Base-by-base conservation (phyloP, 2,329 filamentous ascomycete species). In the Colletotrichum sp. region DNA sequence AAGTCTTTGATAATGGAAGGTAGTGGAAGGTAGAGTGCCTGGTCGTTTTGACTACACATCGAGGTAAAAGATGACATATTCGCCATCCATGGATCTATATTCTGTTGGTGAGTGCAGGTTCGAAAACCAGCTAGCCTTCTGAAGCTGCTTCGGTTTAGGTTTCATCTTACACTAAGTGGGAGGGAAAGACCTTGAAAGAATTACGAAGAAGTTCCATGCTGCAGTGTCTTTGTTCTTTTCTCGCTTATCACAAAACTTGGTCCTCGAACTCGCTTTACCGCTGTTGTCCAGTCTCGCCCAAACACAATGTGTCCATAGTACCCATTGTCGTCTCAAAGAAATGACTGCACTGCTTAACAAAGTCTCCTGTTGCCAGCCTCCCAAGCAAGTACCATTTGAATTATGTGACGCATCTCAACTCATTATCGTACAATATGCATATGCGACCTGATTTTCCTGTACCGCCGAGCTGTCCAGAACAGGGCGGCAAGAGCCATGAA, bases 381-480 rank as follows among this genome's bases (percentile, higher is more conserved):
- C 10, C 44, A 49, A 49, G 0, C n/a, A 49, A 21, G 18, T 13
- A 13, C 18, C 5, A 21, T 49, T n/a, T 13, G 0, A 13, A 8
- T 13, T 5, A 21, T 52, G 6, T 52, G n/a, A 52, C n/a, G 12
- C 10, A 13, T 52, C 44, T 52, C 44, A 21, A 52, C 5, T 34
- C 12, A 1, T 34, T 32, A 62, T 62, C 32, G 64, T 16, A 34
- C 30, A 18, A 39, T 57, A 24, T 57, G 44, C 28, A 36, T 34
- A 32, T 44, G 44, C 8, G 59, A 64, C 36, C 30, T 71, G 10
- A 65, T 71, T 18, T 52, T 34, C 44, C n/a, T 71, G 32, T 39
- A 71, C 5, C 21, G 59, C n/a, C 59, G 30, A 4, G 60, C 39
- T 24, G 69, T 44, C 69, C 69, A 71, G 13, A 64, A 55, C 13